A percentile compares a stretch with the other conserved stretches of the same genome.
Evolutionary conservation across 176 grass and related monocot species (phyloP).

Genomic region (Alloteropsis semialata): DNA sequence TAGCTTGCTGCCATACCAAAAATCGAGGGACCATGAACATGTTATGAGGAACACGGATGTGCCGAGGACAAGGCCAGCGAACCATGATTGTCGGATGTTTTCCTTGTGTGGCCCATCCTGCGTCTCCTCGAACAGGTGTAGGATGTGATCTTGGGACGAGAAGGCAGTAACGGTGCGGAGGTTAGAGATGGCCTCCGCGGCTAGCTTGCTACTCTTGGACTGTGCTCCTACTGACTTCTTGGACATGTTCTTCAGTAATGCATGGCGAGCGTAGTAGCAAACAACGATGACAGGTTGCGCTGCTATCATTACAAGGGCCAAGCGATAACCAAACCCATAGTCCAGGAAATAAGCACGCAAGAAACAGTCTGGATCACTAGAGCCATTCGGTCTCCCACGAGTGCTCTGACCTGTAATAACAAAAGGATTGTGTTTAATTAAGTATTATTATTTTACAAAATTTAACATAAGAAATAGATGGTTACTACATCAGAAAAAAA

Average conservation of each 20-base stretch:
- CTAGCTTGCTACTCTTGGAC: slow-evolving; percentile 53
- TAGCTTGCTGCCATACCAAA: too few species aligned
- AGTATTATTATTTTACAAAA: background rate
- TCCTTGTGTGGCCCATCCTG: too few species aligned
- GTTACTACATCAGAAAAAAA: background rate
- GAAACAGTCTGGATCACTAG: slow-evolving; percentile 74
- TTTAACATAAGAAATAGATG: slow-evolving; percentile 9
- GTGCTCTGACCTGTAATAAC: slow-evolving; percentile 63
- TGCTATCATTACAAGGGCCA: slow-evolving; percentile 83
- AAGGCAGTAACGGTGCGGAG: too few species aligned
- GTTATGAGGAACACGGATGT: too few species aligned
- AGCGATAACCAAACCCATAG: slow-evolving; percentile 70
- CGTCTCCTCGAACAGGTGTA: too few species aligned
- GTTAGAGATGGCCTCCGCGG: too few species aligned
- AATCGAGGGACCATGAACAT: too few species aligned
- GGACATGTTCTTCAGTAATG: slow-evolving; percentile 73
- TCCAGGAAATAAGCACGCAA: slow-evolving; percentile 52
- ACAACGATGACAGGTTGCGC: slow-evolving; percentile 73
- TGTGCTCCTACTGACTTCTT: slow-evolving; percentile 60
- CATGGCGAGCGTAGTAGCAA: slow-evolving; percentile 69
- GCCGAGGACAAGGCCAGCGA: too few species aligned
- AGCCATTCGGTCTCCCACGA: slow-evolving; percentile 77
- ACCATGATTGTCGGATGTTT: too few species aligned
- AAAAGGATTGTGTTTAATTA: background rate
- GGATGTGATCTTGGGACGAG: too few species aligned